Percentiles rank a stretch among this genome's conserved stretches.
Conservation (phyloP, 176 grass and related monocot species). For the Rhynchospora pubera region DNA sequence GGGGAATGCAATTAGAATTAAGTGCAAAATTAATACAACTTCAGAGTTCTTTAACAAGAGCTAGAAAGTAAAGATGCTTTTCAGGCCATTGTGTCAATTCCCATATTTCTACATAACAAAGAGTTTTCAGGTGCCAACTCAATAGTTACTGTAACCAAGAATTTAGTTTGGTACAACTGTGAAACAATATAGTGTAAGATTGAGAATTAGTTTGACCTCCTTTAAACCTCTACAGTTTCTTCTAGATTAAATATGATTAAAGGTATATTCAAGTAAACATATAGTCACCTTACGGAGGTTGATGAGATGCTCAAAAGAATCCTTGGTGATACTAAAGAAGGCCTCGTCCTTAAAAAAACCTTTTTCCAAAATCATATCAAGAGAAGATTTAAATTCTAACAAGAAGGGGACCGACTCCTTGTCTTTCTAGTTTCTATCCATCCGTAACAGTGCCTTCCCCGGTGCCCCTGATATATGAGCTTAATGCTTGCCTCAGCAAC, state of each 20-base stretch:
- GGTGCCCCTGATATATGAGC: conserved; percentile 73
- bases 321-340: conserved; percentile 92
- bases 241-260: neutral
- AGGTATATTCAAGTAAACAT: neutral
- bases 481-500: conserved; percentile 74
- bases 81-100: neutral
- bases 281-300: conserved; percentile 82
- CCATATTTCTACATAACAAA: neutral
- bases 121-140: too few species aligned
- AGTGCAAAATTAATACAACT: neutral
- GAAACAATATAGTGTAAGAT: neutral
- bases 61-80: conserved; percentile 26
- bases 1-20: conserved; percentile 45
- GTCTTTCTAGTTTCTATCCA: conserved; percentile 97
- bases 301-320: conserved; percentile 97
- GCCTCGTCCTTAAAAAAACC: conserved; percentile 89
- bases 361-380: conserved; percentile 92
- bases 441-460: conserved; percentile 80
- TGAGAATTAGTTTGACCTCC: neutral
- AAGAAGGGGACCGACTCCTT: conserved; percentile 90
- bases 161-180: neutral
- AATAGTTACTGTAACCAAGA: neutral
- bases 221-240: neutral
- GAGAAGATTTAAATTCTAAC: conserved; percentile 86
- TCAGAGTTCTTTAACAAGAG: neutral